These are phyloP conservation scores for Cladorrhinum samala DNA, from an alignment of 495 filamentous ascomycete species.

Conservation along the genomic window DNA sequence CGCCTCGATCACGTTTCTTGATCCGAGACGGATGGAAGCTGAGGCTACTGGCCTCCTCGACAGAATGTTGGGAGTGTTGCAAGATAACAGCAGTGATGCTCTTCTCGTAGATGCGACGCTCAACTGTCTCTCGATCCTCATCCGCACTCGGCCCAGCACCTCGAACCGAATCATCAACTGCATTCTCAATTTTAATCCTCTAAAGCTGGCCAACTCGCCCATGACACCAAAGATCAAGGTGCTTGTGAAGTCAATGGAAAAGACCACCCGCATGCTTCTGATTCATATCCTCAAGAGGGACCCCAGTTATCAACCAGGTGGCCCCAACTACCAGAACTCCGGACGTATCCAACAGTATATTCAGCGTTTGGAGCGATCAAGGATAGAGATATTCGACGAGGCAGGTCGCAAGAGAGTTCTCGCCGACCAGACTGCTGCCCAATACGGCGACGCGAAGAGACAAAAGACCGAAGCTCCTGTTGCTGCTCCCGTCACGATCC, in stretches of 20 bases:
- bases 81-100: constrained; percentile 83
- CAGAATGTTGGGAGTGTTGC: constrained; percentile 76
- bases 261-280: constrained; percentile 77
- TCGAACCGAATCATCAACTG: constrained; percentile 77
- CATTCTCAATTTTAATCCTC: constrained; percentile 85
- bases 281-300: constrained; percentile 75
- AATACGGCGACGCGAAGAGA: constrained; percentile 41
- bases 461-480: constrained; percentile 25
- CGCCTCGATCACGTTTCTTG: constrained; percentile 68
- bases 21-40: constrained; percentile 75
- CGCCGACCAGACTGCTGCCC: constrained; percentile 59
- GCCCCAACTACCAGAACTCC: constrained; percentile 59
- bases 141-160: constrained; percentile 73
- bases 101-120: constrained; percentile 88
- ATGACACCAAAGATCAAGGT: constrained; percentile 74
- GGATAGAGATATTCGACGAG: constrained; percentile 70
- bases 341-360: constrained; percentile 75
- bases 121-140: constrained; percentile 73
- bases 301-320: constrained; percentile 41
- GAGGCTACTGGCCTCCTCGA: constrained; percentile 87
- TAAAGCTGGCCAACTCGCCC: constrained; percentile 67
- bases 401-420: constrained; percentile 66
- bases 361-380: constrained; percentile 67
- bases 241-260: constrained; percentile 85
- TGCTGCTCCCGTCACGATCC: constrained; percentile 45